Conservation (phyloP, 1,284 basidiomycete genomes). For the Moesziomyces sp. region DNA sequence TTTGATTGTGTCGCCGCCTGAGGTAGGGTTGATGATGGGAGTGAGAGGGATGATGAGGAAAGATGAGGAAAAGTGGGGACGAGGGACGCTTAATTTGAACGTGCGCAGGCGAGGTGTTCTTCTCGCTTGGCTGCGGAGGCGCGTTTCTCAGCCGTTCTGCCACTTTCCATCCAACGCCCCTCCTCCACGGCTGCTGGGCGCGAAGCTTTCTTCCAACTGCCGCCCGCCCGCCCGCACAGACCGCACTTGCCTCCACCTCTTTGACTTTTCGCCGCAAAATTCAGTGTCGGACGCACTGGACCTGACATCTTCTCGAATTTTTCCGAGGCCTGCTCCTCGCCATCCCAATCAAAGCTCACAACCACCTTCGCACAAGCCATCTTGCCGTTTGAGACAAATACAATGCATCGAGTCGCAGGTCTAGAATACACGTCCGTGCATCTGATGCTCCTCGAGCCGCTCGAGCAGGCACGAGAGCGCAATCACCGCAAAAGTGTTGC, state of each 20-base stretch:
- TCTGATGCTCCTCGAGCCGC: conserved; percentile 17
- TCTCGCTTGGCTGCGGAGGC: not conserved
- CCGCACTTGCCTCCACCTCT: not conserved
- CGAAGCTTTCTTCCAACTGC: not conserved
- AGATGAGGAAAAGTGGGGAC: no score
- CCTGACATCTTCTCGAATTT: no score
- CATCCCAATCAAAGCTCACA: no score
- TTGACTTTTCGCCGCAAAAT: not conserved
- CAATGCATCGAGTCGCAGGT: not conserved
- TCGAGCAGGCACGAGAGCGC: conserved; percentile 27
- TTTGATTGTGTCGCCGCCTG: not conserved
- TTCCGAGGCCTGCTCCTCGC: no score
- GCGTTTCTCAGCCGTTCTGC: conserved; percentile 9
- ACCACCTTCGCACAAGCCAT: no score
- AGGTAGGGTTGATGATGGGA: not conserved
- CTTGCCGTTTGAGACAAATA: no score
- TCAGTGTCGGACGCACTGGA: no score
- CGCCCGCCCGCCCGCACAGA: conserved; percentile 9
- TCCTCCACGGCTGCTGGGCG: no score
- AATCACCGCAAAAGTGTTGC: conserved; percentile 38
- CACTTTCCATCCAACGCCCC: conserved; percentile 17
- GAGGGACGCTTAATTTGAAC: not conserved
- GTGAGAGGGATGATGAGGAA: not conserved
- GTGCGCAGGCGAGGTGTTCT: not conserved
- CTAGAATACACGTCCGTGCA: conserved; percentile 13